phyloP scores from a whole-genome alignment of 257 asterid species.

The Osmanthus fragrans region DNA sequence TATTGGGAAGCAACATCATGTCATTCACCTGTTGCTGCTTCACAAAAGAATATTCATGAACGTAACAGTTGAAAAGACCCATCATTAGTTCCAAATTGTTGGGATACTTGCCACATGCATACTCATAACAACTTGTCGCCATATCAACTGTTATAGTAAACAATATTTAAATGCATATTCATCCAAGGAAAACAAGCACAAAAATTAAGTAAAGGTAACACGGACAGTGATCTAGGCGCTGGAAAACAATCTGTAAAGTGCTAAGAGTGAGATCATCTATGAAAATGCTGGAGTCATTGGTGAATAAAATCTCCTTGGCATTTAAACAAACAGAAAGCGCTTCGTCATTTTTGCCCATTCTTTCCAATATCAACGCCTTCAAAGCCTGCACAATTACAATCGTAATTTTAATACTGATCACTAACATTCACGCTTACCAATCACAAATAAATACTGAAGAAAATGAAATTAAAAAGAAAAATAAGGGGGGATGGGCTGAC shows the following conservation, averaged over 20 bases:
- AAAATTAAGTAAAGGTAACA: constrained; percentile 5
- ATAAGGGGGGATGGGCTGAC: not conserved
- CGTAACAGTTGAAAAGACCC: constrained; percentile 93
- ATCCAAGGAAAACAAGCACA: constrained; percentile 6
- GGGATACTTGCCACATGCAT: constrained; percentile 78
- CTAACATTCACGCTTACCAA: not conserved
- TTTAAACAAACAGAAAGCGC: constrained; percentile 75
- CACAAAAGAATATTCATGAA: constrained; percentile 85
- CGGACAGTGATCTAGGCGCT: constrained; percentile 87
- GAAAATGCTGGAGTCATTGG: constrained; percentile 51
- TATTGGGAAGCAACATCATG: constrained; percentile 6
- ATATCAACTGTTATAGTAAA: constrained; percentile 65
- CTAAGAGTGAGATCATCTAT: constrained; percentile 94
- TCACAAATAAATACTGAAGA: not conserved
- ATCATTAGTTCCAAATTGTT: constrained; percentile 83
- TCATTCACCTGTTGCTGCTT: constrained; percentile 95
- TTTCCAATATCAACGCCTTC: constrained; percentile 82
- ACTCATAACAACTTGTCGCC: constrained; percentile 93
- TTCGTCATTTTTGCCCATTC: constrained; percentile 82
- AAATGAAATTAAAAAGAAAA: not conserved
- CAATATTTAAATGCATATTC: constrained; percentile 6
- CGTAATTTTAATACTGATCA: constrained; percentile 1
- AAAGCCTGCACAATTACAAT: constrained; percentile 56
- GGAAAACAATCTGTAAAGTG: constrained; percentile 92
- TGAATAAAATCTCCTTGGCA: constrained; percentile 71